These are phyloP conservation scores for Sugiyamaella floridensis DNA, from an alignment of 805 yeast species.

Conservation along the genomic window DNA sequence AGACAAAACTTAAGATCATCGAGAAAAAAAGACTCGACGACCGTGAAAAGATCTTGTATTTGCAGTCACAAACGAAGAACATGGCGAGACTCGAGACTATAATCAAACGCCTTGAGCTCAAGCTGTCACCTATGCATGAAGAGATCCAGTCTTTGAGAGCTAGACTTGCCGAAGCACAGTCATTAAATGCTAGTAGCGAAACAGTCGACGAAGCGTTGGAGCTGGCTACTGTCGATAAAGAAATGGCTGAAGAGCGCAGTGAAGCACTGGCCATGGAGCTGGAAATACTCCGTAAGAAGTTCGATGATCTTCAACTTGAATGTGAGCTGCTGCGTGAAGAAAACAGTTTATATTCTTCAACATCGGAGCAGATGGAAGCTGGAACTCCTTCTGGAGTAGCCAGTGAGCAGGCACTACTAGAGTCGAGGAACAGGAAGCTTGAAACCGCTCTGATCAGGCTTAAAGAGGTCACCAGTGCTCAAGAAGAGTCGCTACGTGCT, in stretches of 20 bases:
- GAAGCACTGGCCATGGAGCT: constrained; percentile 24
- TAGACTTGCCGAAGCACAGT: constrained; percentile 16
- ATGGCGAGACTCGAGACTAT: constrained; percentile 23
- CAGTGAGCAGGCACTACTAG: constrained; percentile 9
- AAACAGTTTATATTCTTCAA: constrained; percentile 10
- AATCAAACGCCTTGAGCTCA: constrained; percentile 25
- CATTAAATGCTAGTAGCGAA: constrained; percentile 15
- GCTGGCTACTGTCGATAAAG: constrained; percentile 30
- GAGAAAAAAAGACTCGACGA: constrained; percentile 25
- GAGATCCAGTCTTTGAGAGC: constrained; percentile 22
- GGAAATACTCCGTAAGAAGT: constrained; percentile 12
- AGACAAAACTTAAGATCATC: constrained; percentile 20
- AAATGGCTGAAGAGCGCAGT: constrained; percentile 32
- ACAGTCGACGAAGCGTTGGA: constrained; percentile 27
- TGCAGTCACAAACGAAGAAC: constrained; percentile 21
- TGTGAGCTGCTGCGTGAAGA: constrained; percentile 25
- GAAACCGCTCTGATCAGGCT: constrained; percentile 39
- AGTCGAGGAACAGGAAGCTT: constrained; percentile 34
- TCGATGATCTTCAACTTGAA: constrained; percentile 23
- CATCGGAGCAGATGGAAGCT: neutral
- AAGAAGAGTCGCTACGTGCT: constrained; percentile 18
- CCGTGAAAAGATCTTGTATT: constrained; percentile 14
- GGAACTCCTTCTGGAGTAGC: neutral
- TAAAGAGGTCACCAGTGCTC: constrained; percentile 22
- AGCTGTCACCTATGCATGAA: constrained; percentile 27